Conservation (phyloP, 176 grass and related monocot species). For the Oryza meyeriana region DNA sequence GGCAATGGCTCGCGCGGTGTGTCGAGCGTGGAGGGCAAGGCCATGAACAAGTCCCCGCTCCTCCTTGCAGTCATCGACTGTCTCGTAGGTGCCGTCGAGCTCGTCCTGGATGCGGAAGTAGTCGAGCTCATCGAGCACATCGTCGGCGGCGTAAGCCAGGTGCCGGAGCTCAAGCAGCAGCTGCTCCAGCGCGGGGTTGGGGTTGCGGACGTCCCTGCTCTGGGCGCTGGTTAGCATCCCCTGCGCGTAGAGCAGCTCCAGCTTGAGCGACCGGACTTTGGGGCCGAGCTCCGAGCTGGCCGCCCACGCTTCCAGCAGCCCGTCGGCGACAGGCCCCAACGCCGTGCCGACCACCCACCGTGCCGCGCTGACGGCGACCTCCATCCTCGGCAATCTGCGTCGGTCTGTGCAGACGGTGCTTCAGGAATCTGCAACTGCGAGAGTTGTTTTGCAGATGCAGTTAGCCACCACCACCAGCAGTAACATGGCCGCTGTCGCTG, state of each 20-base stretch:
- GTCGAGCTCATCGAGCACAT: conserved; percentile 18
- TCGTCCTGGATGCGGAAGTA: conserved; percentile 30
- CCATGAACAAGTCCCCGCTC: neutral
- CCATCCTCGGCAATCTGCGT: too few species aligned
- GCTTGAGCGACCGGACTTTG: neutral
- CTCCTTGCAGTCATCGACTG: neutral
- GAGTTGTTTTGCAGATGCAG: too few species aligned
- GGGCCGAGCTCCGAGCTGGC: neutral
- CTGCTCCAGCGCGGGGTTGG: neutral
- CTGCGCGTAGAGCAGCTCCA: neutral
- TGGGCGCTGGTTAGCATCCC: neutral
- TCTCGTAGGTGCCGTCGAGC: neutral
- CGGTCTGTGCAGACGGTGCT: too few species aligned
- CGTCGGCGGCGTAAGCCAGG: neutral
- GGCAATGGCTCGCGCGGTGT: neutral
- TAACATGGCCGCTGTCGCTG: too few species aligned
- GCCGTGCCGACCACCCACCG: too few species aligned
- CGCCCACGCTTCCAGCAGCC: conserved; percentile 1
- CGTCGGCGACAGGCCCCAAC: too few species aligned
- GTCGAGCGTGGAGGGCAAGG: neutral
- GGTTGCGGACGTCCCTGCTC: too few species aligned
- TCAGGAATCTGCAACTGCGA: too few species aligned
- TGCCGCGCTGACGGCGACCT: too few species aligned
- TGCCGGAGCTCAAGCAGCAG: neutral
- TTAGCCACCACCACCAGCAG: too few species aligned